Evolutionary conservation across 2,329 filamentous ascomycete genomes (phyloP), one percentile per base, ranked within the genome.

Genomic region (Sporothrix curviconia): DNA sequence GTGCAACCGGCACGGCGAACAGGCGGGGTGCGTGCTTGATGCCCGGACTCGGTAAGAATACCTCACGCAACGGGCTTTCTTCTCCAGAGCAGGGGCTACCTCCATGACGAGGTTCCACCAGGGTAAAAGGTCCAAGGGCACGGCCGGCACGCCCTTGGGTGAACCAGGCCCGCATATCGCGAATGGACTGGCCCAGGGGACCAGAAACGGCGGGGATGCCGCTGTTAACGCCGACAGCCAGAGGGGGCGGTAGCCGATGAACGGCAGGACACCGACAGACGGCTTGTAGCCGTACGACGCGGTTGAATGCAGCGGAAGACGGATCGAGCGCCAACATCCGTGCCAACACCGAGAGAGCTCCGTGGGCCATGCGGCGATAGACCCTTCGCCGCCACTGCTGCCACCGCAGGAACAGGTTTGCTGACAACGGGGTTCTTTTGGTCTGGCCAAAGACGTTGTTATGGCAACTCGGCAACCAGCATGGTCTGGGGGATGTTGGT

Each of bases 261-360:
- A 62, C 3, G 59, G 61, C n/a, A 62, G 36, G 6, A 62, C 19
- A 12, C 61, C 61, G 8, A 54, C 61, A 0, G 64, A 67, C 3
- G 69, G 68, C 47, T 68, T 66, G 42, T 71, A 60, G 4, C 66
- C 64, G 51, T 69, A 72, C n/a, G n/a, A 70, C 61, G 28, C 62
- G 65, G 59, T 66, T 67, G 61, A 69, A 72, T 0, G 66, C 65
- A 3, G 71, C 63, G 0, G 71, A 69, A n/a, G 36, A 37, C 47
- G 57, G 12, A 62, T 60, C 3, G 53, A 59, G 0, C 60, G 59
- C 53, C 68, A 37, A 72, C 69, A 40, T 74, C 71, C 44, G 1
- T 69, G 66, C 12, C 77, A 69, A 17, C 77, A 73, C 83, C 83
- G 84, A 60, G 12, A 17, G 36, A n/a, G 5, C 71, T 73, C 69